Evolutionary conservation across 108 stramenopile species (phyloP).

Genomic region (Stephanodiscus triporus): DNA sequence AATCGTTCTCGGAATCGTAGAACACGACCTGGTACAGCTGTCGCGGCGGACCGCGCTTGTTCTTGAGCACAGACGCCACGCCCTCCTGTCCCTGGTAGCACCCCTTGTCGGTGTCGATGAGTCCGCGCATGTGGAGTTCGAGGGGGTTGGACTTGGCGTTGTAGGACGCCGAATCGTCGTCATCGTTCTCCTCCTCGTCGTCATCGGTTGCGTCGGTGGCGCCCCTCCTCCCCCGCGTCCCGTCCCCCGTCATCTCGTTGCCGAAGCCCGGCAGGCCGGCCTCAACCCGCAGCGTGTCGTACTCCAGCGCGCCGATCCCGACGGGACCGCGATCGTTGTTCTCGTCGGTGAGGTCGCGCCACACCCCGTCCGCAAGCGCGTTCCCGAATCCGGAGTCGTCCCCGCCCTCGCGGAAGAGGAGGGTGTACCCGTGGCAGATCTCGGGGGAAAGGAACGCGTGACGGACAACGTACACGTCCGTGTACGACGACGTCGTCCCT

Average conservation of each 20-base stretch:
- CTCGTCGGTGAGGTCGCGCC: constrained; percentile 63
- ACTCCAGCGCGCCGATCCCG: constrained; percentile 73
- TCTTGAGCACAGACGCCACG: constrained; percentile 79
- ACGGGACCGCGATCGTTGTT: constrained; percentile 68
- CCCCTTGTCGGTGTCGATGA: constrained; percentile 74
- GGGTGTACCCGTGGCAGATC: constrained; percentile 66
- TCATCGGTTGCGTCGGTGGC: background rate
- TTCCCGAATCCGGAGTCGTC: background rate
- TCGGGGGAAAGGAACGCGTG: constrained; percentile 51
- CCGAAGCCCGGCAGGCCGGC: constrained; percentile 52
- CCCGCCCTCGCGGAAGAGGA: constrained; percentile 43
- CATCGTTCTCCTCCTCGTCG: background rate
- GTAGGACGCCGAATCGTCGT: background rate
- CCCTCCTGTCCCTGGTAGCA: constrained; percentile 91
- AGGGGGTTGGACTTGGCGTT: constrained; percentile 65
- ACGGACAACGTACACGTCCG: constrained; percentile 34
- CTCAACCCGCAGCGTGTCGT: constrained; percentile 80
- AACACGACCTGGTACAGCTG: constrained; percentile 75
- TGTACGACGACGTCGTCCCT: background rate
- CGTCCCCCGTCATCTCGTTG: constrained; percentile 50
- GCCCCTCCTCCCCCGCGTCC: constrained; percentile 35
- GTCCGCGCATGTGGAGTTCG: constrained; percentile 63
- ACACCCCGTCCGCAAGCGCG: constrained; percentile 44
- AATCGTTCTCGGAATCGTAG: constrained; percentile 72
- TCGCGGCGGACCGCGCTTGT: constrained; percentile 74